phyloP scores from a whole-genome alignment of 1,284 basidiomycete species.

The Boletus mariae region DNA sequence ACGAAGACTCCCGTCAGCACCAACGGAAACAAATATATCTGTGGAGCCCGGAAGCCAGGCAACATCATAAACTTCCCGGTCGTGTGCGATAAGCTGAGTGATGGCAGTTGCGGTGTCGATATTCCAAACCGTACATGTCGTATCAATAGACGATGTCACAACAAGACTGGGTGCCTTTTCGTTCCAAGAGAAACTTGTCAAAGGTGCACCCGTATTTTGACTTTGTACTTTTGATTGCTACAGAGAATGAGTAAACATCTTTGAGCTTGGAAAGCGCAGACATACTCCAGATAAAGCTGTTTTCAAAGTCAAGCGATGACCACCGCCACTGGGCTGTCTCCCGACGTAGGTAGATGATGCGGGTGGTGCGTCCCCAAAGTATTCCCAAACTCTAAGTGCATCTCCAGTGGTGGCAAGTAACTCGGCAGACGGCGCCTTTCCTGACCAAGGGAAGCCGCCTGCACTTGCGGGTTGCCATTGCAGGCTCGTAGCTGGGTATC shows the following conservation, averaged over 20 bases:
- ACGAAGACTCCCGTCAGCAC: conserved; percentile 93
- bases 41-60: conserved; percentile 98
- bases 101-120: conserved; percentile 94
- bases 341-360: conserved; percentile 70
- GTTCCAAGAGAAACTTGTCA: conserved; percentile 97
- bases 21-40: conserved; percentile 98
- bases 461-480: conserved; percentile 80
- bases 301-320: conserved; percentile 62
- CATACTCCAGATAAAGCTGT: conserved; percentile 81
- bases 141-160: conserved; percentile 95
- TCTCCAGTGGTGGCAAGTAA: conserved; percentile 89
- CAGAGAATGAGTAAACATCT: conserved; percentile 9
- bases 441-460: conserved; percentile 57
- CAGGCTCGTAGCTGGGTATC: conserved; percentile 79
- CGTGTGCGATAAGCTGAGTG: conserved; percentile 97
- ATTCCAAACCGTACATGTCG: conserved; percentile 96
- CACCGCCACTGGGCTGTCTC: conserved; percentile 50
- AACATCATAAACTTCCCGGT: conserved; percentile 96
- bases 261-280: conserved; percentile 19
- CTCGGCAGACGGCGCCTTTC: conserved; percentile 63
- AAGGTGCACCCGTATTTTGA: conserved; percentile 78
- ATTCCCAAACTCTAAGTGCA: conserved; percentile 87
- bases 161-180: conserved; percentile 82
- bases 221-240: conserved; percentile 87
- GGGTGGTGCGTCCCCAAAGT: conserved; percentile 56